A percentile compares a stretch with the other conserved stretches of the same genome.
Evolutionary conservation across 2,329 filamentous ascomycete genomes (phyloP).

Genomic region (Diatrype stigma): DNA sequence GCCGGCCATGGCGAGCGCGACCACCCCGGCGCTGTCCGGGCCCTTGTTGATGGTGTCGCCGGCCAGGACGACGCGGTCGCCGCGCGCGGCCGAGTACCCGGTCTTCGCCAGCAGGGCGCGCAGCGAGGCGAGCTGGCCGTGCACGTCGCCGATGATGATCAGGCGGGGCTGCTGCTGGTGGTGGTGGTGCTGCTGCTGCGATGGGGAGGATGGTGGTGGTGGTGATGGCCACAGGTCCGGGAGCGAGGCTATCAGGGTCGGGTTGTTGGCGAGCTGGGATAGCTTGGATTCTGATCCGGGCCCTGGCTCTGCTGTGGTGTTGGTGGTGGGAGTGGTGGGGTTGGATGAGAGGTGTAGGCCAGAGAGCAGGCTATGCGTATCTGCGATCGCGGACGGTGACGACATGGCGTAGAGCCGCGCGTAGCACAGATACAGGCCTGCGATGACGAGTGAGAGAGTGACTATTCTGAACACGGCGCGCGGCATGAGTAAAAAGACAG

Average conservation of each 20-base stretch:
- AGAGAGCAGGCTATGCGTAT: not conserved
- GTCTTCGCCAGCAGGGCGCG: slow-evolving; percentile 62
- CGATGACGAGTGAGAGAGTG: not conserved
- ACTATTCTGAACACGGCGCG: not conserved
- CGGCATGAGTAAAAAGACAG: not conserved
- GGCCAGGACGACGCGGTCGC: slow-evolving; percentile 71
- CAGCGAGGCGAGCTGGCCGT: slow-evolving; percentile 74
- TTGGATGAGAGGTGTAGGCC: not conserved
- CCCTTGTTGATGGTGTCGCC: slow-evolving; percentile 86
- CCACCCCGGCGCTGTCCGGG: slow-evolving; percentile 73
- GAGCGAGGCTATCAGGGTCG: not conserved
- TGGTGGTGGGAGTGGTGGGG: not conserved
- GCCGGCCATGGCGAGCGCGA: slow-evolving; percentile 69
- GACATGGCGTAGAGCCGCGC: not conserved
- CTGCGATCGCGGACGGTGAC: not conserved
- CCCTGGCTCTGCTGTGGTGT: too few species aligned
- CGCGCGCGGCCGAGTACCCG: slow-evolving; percentile 50
- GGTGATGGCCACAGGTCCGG: not conserved
- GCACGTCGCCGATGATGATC: slow-evolving; percentile 85
- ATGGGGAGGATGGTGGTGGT: not conserved
- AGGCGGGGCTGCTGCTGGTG: slow-evolving; percentile 48
- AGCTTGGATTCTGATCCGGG: too few species aligned
- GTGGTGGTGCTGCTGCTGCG: not conserved
- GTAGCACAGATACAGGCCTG: not conserved
- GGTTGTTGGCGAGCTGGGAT: not conserved